Percentiles rank a stretch among this genome's conserved stretches.
Conservation (phyloP, 345 rosid genomes). For the Eucalyptus leucophloia region DNA sequence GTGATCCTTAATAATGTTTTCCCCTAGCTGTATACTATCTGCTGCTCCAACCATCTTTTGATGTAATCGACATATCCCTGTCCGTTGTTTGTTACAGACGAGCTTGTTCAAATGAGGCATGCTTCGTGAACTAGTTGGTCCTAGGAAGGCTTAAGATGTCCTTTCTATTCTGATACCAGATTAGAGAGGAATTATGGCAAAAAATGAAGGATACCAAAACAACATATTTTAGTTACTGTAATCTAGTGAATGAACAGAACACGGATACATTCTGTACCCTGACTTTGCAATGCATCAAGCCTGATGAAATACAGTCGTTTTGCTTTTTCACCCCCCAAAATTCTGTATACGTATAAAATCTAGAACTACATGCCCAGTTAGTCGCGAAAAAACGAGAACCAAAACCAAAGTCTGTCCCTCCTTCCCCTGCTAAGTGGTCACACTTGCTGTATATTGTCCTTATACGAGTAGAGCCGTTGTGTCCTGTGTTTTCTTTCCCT, state of each 20-base stretch:
- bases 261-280: background rate
- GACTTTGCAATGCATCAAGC: background rate
- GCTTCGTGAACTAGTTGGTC: background rate
- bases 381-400: background rate
- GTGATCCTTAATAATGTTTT: background rate
- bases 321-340: background rate
- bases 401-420: background rate
- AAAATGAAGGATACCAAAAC: background rate
- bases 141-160: background rate
- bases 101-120: background rate
- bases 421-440: background rate
- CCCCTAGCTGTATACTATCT: background rate
- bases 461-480: background rate
- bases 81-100: background rate
- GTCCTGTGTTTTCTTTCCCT: background rate
- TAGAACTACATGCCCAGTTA: background rate
- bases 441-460: background rate
- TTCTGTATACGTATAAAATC: background rate
- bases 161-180: background rate
- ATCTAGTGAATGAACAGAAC: background rate
- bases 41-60: background rate
- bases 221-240: background rate
- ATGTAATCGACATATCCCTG: background rate
- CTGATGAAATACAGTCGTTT: background rate
- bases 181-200: background rate